Evolutionary conservation across 352 stramenopile species (phyloP), one percentile per base, ranked within the genome.

Genomic region (Globisporangium irregulare): DNA sequence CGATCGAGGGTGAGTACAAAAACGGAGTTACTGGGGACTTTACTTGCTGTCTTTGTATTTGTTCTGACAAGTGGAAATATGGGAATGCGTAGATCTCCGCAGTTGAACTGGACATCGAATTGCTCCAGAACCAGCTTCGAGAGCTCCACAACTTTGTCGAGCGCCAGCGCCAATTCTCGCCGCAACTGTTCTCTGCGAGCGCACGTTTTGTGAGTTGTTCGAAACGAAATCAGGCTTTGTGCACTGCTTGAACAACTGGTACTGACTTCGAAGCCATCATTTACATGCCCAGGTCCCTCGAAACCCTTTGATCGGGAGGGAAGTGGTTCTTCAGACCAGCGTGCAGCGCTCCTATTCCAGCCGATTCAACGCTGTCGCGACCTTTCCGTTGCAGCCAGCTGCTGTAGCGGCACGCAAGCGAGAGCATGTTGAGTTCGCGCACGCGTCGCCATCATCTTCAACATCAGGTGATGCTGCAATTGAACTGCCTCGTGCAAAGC

Each of bases 81-180:
- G 67, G 54, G 34, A 25, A 55, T 59, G 48, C 54, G 24, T 43
- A 90, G 82, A 83, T 89, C 53, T 83, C 74, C 20, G 75, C 77
- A 3, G 53, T 89, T 24, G 75, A 87, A 60, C 64, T 87, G 22
- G 80, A 89, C 27, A 63, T 81, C 14, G 78, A 87, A 53, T 62
- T 91, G 43, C 62, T 89, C 38, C 79, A 87, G 62, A 91, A 89
- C 46, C 82, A 91, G 69, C 71, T 80, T 22, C 79, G 75, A 29
- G 82, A 91, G 70, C 70, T 91, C 24, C 69, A 78, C 57, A 76
- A 81, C 62, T 91, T 89, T 50, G 56, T 88, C 41, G 70, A 74
- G 58, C 70, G 78, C 6, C 80, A 90, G 73, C 80, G 74, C 50
- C 74, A 79, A 71, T 46, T 68, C 53, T 63, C 48, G 32, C 48